Evolutionary conservation across 129 eudicot genomes (phyloP), one percentile per base, ranked within the genome.

Genomic region (Ambrosia artemisiifolia): DNA sequence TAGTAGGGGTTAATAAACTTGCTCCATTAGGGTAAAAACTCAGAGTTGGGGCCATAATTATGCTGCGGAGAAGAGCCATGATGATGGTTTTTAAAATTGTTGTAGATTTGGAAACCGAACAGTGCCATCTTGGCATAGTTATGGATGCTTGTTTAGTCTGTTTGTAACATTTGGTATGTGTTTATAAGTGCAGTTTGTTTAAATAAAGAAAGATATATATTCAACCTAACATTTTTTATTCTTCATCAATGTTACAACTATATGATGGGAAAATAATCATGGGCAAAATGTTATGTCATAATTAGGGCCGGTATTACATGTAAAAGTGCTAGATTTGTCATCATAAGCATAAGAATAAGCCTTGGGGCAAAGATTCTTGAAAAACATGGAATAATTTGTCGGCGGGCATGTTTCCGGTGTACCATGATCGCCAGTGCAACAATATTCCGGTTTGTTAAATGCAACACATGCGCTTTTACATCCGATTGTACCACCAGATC

Each of bases 281-380:
- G 88, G 88, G 14, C 90, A 88, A 40, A 85, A 85, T 20, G 85
- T 82, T 36, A 88, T 75, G n/a, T 55, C 42, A 72, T 82, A 87
- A 50, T 82, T 55, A 24, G 53, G 32, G 5, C 86, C 88, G 0
- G 70, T 65, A 28, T 4, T 11, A 65, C 95, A 88, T 1, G 82
- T 72, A 65, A 82, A 83, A 13, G 80, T 73, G 59, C 90, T 85
- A 1, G 84, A 2, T 0, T 0, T 1, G 49, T 88, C 90, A 65
- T 88, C 88, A 47, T 66, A 88, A 42, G 95, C 88, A 42, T 88
- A 88, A 49, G 86, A 78, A 51, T 88, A 88, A 72, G 95, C 87
- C 33, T 72, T 71, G 0, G 88, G 91, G 55, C 95, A 88, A 11
- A 47, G 56, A 3, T 49, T 11, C 83, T 88, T 81, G 64, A 88